These are phyloP conservation scores for Rhodotorula sphaerocarpa DNA, from an alignment of 768 basidiomycete species.

Conservation along the genomic window DNA sequence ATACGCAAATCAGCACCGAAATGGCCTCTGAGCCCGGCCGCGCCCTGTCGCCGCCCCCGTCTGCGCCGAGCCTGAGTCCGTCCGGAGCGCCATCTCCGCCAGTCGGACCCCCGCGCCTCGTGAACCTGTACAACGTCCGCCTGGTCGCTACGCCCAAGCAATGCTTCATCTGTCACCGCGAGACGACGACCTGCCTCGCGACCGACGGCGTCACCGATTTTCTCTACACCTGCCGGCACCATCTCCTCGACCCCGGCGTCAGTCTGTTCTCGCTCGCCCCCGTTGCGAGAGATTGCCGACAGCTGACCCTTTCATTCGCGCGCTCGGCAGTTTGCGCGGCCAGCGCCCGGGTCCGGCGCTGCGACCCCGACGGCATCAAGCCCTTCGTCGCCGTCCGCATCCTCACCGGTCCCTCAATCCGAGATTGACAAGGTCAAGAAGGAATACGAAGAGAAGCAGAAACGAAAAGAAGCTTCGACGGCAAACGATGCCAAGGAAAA, in stretches of 20 bases:
- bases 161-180: conserved; percentile 26
- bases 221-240: conserved; percentile 71
- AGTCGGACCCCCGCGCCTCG: conserved; percentile 15
- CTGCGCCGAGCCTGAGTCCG: background rate
- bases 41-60: background rate
- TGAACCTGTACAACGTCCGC: conserved; percentile 23
- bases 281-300: too few species aligned
- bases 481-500: background rate
- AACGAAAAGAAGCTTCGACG: conserved; percentile 34
- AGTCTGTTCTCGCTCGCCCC: conserved; percentile 50
- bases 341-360: conserved; percentile 37
- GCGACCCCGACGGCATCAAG: conserved; percentile 42
- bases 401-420: conserved; percentile 26
- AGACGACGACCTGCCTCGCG: conserved; percentile 45
- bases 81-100: background rate
- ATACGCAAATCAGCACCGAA: too few species aligned
- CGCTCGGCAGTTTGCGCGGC: conserved; percentile 47
- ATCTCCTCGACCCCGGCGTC: conserved; percentile 72
- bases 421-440: conserved; percentile 38
- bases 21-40: background rate
- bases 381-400: background rate
- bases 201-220: conserved; percentile 77
- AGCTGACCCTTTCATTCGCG: too few species aligned
- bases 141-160: conserved; percentile 11
- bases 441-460: conserved; percentile 43